Evolutionary conservation across 768 basidiomycete species (phyloP).

Genomic region (Paxillus ammoniavirescens): DNA sequence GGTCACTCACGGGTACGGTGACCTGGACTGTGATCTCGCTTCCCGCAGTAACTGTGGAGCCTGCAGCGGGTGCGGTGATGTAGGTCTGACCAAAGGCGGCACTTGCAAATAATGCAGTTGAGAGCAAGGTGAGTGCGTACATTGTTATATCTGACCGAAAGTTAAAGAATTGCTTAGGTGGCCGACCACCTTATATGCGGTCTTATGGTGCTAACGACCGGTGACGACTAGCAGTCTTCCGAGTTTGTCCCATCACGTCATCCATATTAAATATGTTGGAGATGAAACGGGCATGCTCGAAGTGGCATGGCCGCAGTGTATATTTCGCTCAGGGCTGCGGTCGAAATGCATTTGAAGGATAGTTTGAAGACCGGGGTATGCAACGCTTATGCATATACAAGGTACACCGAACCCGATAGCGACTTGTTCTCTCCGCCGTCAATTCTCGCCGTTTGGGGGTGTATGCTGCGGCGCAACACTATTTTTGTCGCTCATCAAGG

Average conservation of each 20-base stretch:
- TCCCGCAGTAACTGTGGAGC: slow-evolving; percentile 36
- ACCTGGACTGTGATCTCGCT: slow-evolving; percentile 39
- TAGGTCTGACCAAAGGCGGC: not conserved
- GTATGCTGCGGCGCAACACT: no score
- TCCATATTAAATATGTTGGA: no score
- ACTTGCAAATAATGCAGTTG: not conserved
- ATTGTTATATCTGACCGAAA: not conserved
- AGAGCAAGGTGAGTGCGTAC: not conserved
- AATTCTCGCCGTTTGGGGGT: no score
- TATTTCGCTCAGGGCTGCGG: not conserved
- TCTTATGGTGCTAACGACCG: not conserved
- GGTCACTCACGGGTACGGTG: slow-evolving; percentile 36
- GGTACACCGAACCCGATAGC: no score
- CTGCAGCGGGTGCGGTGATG: slow-evolving; percentile 10
- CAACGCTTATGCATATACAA: not conserved
- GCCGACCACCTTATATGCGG: not conserved
- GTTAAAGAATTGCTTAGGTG: no score
- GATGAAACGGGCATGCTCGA: no score
- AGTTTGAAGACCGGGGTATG: not conserved
- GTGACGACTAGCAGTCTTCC: no score
- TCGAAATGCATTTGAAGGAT: not conserved
- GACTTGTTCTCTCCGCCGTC: no score
- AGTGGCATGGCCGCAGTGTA: no score
- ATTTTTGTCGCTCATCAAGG: no score
- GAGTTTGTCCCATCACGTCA: no score